Base-by-base conservation (phyloP, 176 grass and related monocot species). In the Phragmites australis region DNA sequence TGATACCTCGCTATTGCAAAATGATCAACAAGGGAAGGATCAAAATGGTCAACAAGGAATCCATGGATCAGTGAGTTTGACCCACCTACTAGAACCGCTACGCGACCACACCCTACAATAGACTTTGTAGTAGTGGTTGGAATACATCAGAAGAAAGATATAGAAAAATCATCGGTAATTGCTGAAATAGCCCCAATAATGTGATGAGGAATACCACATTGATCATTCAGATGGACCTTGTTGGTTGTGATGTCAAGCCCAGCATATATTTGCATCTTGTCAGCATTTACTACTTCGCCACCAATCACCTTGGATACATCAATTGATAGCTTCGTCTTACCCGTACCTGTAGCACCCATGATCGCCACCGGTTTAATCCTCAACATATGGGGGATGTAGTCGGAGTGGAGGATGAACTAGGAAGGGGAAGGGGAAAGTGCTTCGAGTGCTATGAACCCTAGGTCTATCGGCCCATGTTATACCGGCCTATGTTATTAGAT, bases 1-100 rank as follows among this genome's bases (percentile, higher is more conserved):
- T 18, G 18, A 22, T 78, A 30, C 17, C 10, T 39, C 5, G 1
- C 55, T 13, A 19, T 13, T 8, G 29, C 45, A 27, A 69, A 69
- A 29, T 42, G 22, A 47, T 47, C 23, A 8, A 42, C 6, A 47
- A 47, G 72, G 12, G 17, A 58, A 2, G 31, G 75, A 91, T 91
- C 51, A 26, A 57, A 41, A 9, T 40, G 13, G 0, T 58, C 64
- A 48, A 31, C 70, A 46, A 39, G 31, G 55, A 88, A 63, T 1
- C 81, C 72, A 39, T 88, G 82, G 52, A 91, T 61, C 29, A 91
- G 82, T 21, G 85, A 88, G 63, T 91, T 91, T 4, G 89, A 91
- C 12, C 89, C 89, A 15, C 85, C 89, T 5, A 72, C 72, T 1
- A 91, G 26, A 3, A 88, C 65, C 0, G 89, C 77, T 10, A 82